Evolutionary conservation across 345 rosid genomes (phyloP), one percentile per base, ranked within the genome.

Genomic region (Stellera chamaejasme): DNA sequence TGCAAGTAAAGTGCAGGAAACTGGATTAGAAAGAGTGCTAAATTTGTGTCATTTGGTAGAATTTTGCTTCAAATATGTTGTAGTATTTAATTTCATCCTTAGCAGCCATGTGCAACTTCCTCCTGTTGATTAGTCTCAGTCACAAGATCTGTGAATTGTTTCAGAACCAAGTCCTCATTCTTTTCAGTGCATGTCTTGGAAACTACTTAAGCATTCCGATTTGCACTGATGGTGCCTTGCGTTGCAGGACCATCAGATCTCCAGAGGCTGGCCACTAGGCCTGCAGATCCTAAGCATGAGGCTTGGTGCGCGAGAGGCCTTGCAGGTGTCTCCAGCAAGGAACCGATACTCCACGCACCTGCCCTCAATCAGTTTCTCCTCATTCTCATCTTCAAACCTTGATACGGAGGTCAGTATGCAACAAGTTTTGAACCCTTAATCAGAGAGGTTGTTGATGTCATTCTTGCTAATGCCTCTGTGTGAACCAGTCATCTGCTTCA

Each of bases 221-320:
- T 32, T 13, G 1, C 10, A 48, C 36, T 45, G 53, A 39, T 56
- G 48, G 13, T 2, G 19, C 41, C 48, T 70, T 2, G 19, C 41
- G 48, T 70, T 15, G 16, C 73, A 80, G 85, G 79, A 68, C 13
- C 67, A 36, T 26, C 74, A 59, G 64, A 56, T 43, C 25, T 65
- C 76, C 4, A 77, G 50, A 19, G 87, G 87, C 57, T 81, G 87
- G 87, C 87, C 87, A 2, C 79, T 78, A 0, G 87, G 83, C 49
- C 74, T 81, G 0, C 70, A 72, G 67, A 70, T 75, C 32, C 67
- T 78, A 77, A 67, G 43, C 61, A 60, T 64, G 27, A 78, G 80
- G 53, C 67, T 81, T 48, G 45, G 71, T 50, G 57, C 57, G 6
- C 55, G 50, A 14, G 72, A 65, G 52, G 65, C 52, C 42, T 0